Percentiles rank a stretch among this genome's conserved stretches.
These are phyloP conservation scores for Nicotiana attenuata DNA, from an alignment of 257 asterid species.

Conservation along the genomic window DNA sequence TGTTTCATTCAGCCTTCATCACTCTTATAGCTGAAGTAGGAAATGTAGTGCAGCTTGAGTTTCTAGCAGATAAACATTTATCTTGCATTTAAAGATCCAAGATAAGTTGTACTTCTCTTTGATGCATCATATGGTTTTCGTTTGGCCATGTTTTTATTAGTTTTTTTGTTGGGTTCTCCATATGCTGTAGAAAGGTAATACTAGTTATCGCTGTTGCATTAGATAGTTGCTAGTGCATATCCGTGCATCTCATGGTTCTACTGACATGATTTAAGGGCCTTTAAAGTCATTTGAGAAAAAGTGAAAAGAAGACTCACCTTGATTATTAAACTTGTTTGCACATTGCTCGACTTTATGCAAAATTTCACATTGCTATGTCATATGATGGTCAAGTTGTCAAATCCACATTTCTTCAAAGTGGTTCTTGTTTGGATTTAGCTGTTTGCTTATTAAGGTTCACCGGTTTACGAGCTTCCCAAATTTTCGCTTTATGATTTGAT, in stretches of 20 bases:
- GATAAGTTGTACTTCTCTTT: not conserved
- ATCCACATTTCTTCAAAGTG: not conserved
- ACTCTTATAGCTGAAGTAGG: not conserved
- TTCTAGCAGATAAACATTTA: not conserved
- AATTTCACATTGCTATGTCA: not conserved
- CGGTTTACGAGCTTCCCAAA: not conserved
- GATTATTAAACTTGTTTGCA: not conserved
- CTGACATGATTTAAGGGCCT: no score
- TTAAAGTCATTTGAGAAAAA: no score
- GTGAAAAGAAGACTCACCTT: no score
- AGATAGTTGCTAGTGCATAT: not conserved
- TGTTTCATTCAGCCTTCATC: not conserved
- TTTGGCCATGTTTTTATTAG: not conserved
- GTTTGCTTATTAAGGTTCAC: not conserved
- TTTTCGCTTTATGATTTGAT: slow-evolving; percentile 6
- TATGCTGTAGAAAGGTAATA: not conserved
- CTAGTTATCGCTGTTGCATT: not conserved
- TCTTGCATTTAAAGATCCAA: not conserved
- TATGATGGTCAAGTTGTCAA: not conserved
- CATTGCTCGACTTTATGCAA: not conserved
- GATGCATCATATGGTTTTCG: not conserved
- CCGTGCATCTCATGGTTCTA: not conserved
- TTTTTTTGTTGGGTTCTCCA: not conserved
- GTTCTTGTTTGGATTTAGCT: slow-evolving; percentile 5
- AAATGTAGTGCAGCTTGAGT: not conserved